Conservation (phyloP, 1,139 yeast species). For the Scheffersomyces insectosa region DNA sequence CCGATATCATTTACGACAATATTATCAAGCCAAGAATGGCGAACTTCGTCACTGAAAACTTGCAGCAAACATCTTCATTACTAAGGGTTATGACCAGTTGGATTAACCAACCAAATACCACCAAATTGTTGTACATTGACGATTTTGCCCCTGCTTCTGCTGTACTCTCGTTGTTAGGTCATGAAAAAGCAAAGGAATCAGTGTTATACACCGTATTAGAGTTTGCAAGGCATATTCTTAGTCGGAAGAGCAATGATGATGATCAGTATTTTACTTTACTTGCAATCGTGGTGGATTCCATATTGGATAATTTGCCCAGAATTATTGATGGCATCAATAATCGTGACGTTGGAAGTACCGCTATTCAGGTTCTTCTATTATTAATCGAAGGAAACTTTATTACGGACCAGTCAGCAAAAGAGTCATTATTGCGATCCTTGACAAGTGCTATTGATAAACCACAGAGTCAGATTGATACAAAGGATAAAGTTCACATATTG, state of each 20-base stretch:
- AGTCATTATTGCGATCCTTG: constrained; percentile 57
- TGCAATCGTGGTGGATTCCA: constrained; percentile 57
- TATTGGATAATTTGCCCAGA: constrained; percentile 51
- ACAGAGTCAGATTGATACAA: constrained; percentile 49
- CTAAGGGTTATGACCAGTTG: constrained; percentile 67
- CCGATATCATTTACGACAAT: constrained; percentile 49
- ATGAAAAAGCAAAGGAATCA: constrained; percentile 62
- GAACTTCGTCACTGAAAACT: constrained; percentile 71
- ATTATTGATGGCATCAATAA: constrained; percentile 46
- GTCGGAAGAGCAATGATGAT: constrained; percentile 37
- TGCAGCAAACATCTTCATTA: constrained; percentile 80
- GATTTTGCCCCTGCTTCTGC: constrained; percentile 57
- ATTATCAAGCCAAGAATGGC: constrained; percentile 68
- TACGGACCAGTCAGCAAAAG: constrained; percentile 56
- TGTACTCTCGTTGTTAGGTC: constrained; percentile 54
- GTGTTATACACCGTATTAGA: constrained; percentile 61
- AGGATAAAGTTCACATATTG: constrained; percentile 60
- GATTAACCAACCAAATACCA: constrained; percentile 52
- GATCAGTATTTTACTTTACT: constrained; percentile 49
- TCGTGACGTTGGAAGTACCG: constrained; percentile 52
- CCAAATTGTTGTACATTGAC: constrained; percentile 57
- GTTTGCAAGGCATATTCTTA: constrained; percentile 50
- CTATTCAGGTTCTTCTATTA: constrained; percentile 53
- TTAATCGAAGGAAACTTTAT: constrained; percentile 64
- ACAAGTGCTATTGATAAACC: constrained; percentile 66